A percentile compares a stretch with the other conserved stretches of the same genome.
These are phyloP conservation scores for Trichophyton verrucosum DNA, from an alignment of 2,329 filamentous ascomycete genomes.

Conservation along the genomic window DNA sequence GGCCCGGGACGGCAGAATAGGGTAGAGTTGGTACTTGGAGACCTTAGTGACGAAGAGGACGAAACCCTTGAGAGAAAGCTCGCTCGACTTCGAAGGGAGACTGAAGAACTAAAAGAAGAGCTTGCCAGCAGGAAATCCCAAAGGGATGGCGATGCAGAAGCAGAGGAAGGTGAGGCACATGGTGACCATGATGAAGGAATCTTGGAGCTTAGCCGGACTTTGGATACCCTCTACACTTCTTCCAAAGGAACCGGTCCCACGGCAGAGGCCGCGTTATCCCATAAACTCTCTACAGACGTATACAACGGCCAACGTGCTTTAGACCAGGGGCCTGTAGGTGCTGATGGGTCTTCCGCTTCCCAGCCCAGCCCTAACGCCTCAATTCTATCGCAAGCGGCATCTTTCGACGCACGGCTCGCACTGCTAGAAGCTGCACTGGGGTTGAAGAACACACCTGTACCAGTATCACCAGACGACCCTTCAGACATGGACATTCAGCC, in stretches of 20 bases:
- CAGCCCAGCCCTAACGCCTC: conserved; percentile 26
- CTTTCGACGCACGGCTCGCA: conserved; percentile 72
- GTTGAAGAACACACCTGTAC: conserved; percentile 55
- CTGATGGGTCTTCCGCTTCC: background rate
- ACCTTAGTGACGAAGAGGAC: conserved; percentile 66
- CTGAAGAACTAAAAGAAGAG: conserved; percentile 56
- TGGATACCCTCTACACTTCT: conserved; percentile 50
- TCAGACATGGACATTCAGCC: conserved; percentile 44
- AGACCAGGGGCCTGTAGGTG: background rate
- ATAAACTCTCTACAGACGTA: conserved; percentile 20
- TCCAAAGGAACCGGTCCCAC: conserved; percentile 19
- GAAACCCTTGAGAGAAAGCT: conserved; percentile 69
- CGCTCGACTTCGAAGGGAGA: conserved; percentile 68
- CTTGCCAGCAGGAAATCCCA: conserved; percentile 37
- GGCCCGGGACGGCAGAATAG: conserved; percentile 48
- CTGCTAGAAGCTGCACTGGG: conserved; percentile 72
- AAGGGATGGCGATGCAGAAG: conserved; percentile 41
- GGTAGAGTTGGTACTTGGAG: conserved; percentile 50
- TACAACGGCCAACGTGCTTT: conserved; percentile 3
- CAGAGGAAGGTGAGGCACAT: conserved; percentile 26
- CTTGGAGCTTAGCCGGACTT: conserved; percentile 55
- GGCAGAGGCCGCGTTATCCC: conserved; percentile 25
- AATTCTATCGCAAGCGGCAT: conserved; percentile 64
- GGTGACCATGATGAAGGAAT: conserved; percentile 45
- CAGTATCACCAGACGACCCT: conserved; percentile 37